These are phyloP conservation scores for Fusarium brachygibbosum DNA, from an alignment of 2,329 filamentous ascomycete species.

Conservation along the genomic window DNA sequence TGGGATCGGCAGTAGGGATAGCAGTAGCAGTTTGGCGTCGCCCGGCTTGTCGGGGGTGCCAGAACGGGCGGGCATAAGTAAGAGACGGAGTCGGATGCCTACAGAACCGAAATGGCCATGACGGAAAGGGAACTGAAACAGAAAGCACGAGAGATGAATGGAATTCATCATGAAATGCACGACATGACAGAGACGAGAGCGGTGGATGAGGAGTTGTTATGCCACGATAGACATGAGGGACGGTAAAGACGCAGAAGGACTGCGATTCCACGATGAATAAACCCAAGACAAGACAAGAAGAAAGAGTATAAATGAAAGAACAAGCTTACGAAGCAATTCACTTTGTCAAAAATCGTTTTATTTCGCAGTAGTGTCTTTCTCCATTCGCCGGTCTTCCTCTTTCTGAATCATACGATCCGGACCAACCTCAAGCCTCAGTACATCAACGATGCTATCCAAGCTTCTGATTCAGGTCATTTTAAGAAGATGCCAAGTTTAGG, in stretches of 20 bases:
- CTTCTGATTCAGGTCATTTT: too few species aligned
- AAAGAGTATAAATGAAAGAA: conserved; percentile 17
- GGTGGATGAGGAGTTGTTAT: background rate
- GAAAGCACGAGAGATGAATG: conserved; percentile 14
- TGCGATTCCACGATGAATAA: conserved; percentile 13
- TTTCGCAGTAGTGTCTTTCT: background rate
- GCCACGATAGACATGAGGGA: conserved; percentile 33
- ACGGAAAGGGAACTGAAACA: conserved; percentile 17
- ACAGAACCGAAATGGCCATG: conserved; percentile 48
- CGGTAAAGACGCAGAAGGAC: conserved; percentile 12
- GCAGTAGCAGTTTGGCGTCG: conserved; percentile 30
- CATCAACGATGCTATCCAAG: too few species aligned
- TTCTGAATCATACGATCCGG: too few species aligned
- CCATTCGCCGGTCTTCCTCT: too few species aligned
- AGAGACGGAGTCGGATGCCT: conserved; percentile 48
- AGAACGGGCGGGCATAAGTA: conserved; percentile 35
- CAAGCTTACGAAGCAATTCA: conserved; percentile 28
- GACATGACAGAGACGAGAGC: conserved; percentile 16
- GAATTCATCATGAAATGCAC: conserved; percentile 29
- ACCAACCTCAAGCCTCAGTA: too few species aligned
- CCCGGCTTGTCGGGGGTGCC: conserved; percentile 33
- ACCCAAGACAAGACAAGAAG: conserved; percentile 12
- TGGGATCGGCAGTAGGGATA: conserved; percentile 44
- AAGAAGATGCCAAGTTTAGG: too few species aligned
- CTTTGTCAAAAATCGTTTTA: background rate